A percentile compares a stretch with the other conserved stretches of the same genome.
Evolutionary conservation across 306 rosid genomes (phyloP).

Genomic region (Myrica gale): DNA sequence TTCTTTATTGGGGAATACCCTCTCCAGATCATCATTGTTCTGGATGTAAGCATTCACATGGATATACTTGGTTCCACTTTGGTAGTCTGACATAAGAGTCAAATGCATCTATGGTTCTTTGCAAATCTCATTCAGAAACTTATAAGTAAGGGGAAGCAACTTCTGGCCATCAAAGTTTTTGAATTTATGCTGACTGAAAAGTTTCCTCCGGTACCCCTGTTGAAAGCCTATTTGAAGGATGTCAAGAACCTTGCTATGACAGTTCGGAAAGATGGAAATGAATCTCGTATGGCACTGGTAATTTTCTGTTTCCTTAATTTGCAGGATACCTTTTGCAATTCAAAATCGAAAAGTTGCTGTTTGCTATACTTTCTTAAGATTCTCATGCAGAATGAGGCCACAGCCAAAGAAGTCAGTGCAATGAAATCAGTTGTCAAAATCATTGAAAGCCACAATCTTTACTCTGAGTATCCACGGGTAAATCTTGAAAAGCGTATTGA

Average conservation of each 20-base stretch:
- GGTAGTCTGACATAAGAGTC: conserved; percentile 13
- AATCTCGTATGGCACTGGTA: conserved; percentile 59
- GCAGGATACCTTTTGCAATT: conserved; percentile 4
- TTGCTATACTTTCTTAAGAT: conserved; percentile 24
- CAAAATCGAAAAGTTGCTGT: conserved; percentile 4
- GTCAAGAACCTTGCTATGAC: conserved; percentile 46
- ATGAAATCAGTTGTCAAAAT: conserved; percentile 53
- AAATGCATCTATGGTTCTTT: conserved; percentile 27
- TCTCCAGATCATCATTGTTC: background rate
- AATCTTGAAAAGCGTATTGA: conserved; percentile 54
- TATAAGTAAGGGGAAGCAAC: conserved; percentile 47
- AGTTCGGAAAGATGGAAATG: conserved; percentile 51
- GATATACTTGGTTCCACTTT: background rate
- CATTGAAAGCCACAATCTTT: conserved; percentile 63
- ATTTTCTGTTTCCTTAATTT: conserved; percentile 26
- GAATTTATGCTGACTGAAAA: conserved; percentile 48
- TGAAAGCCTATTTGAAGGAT: conserved; percentile 58
- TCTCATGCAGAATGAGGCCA: conserved; percentile 57
- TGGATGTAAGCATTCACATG: background rate
- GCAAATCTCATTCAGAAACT: conserved; percentile 76
- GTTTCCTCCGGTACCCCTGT: conserved; percentile 66
- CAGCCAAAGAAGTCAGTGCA: conserved; percentile 57
- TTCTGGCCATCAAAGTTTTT: conserved; percentile 60
- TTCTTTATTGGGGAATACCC: background rate
- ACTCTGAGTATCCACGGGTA: conserved; percentile 56